Conservation (phyloP, 2,329 filamentous ascomycete species). For the Venturia nashicola region DNA sequence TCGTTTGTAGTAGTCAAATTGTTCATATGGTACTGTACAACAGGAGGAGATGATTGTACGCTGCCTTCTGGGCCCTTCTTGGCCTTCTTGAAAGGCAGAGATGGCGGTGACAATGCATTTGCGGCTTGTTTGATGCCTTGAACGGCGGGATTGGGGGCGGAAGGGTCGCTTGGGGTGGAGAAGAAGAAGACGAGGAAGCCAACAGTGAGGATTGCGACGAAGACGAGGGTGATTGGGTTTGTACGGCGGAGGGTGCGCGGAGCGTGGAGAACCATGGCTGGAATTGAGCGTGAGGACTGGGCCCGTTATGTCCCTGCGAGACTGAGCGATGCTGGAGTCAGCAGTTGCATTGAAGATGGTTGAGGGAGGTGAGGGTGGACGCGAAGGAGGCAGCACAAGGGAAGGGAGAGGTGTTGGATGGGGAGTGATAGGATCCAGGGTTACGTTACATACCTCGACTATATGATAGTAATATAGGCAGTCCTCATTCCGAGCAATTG, state of each 20-base stretch:
- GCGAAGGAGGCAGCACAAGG: neutral
- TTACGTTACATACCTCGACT: too few species aligned
- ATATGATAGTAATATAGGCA: too few species aligned
- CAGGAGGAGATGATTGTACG: conserved; percentile 60
- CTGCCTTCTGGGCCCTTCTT: conserved; percentile 18
- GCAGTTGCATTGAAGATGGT: neutral
- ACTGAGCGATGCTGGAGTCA: neutral
- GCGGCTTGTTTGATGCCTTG: conserved; percentile 45
- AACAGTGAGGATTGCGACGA: conserved; percentile 61
- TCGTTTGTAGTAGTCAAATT: conserved; percentile 73
- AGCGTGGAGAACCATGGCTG: conserved; percentile 37
- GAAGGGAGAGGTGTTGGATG: neutral
- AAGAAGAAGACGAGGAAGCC: conserved; percentile 39
- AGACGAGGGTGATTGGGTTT: conserved; percentile 61
- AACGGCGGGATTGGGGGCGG: conserved; percentile 33
- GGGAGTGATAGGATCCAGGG: too few species aligned
- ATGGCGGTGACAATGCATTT: conserved; percentile 61
- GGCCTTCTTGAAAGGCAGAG: conserved; percentile 60
- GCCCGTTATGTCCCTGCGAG: conserved; percentile 1
- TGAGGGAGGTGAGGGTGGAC: neutral
- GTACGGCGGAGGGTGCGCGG: conserved; percentile 63
- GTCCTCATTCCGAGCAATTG: neutral
- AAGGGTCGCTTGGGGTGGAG: conserved; percentile 43
- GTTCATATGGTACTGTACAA: conserved; percentile 90
- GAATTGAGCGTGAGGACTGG: neutral